Evolutionary conservation across 495 filamentous ascomycete species (phyloP).

Genomic region (Hyaloscypha bicolor): DNA sequence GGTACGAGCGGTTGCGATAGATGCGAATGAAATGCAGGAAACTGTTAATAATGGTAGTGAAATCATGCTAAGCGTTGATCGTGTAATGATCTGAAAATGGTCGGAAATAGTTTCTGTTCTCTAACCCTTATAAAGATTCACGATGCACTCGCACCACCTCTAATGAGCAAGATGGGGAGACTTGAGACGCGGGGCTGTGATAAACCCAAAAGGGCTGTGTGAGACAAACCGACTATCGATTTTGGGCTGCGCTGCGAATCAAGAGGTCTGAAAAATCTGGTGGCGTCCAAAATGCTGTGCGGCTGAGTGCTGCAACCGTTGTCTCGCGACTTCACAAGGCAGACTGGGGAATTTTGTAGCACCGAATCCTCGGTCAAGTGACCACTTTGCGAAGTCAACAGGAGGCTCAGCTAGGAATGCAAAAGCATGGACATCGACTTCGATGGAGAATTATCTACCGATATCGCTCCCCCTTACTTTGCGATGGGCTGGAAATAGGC

Average conservation of each 20-base stretch:
- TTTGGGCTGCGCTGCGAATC: neutral
- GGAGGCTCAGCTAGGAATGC: neutral
- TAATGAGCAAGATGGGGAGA: neutral
- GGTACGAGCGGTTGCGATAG: neutral
- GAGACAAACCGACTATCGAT: constrained; percentile 4
- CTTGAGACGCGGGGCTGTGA: neutral
- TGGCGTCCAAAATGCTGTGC: constrained; percentile 7
- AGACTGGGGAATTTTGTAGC: neutral
- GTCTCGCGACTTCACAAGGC: neutral
- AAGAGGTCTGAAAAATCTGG: neutral
- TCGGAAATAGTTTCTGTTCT: neutral
- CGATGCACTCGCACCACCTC: neutral
- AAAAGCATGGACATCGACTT: neutral
- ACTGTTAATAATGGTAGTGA: neutral
- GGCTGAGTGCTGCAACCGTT: neutral
- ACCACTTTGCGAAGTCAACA: neutral
- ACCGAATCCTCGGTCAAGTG: neutral
- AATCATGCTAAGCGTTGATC: neutral
- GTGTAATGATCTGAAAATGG: neutral
- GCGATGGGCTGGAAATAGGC: constrained; percentile 7
- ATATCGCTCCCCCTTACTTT: neutral
- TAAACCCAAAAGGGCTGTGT: constrained; percentile 7
- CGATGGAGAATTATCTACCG: neutral
- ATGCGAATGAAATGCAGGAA: constrained; percentile 1
- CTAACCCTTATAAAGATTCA: constrained; percentile 3